phyloP scores from a whole-genome alignment of 352 stramenopile genomes.

The Globisporangium camurandrum region DNA sequence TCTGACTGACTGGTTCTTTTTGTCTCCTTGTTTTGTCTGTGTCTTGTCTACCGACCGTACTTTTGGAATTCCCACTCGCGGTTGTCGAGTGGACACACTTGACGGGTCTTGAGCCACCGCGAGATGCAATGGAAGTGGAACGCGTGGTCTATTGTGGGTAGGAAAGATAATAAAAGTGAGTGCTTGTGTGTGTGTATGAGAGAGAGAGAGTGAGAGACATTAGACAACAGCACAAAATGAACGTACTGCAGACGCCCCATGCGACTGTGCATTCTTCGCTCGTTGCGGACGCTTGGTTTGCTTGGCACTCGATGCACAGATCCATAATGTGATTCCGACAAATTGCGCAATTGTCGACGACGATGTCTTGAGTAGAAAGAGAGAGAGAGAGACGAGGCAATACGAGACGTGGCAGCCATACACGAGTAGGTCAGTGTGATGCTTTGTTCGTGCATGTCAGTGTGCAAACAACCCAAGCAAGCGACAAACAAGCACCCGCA shows the following conservation, averaged over 20 bases:
- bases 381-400: slow-evolving; percentile 3
- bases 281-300: slow-evolving; percentile 84
- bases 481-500: no score
- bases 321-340: slow-evolving; percentile 99
- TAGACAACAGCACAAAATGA: slow-evolving; percentile 14
- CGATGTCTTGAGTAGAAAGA: slow-evolving; percentile 48
- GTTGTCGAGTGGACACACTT: slow-evolving; percentile 99
- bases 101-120: slow-evolving; percentile 98
- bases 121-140: slow-evolving; percentile 99
- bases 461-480: no score
- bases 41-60: slow-evolving; percentile 74
- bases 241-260: slow-evolving; percentile 84
- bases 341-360: slow-evolving; percentile 94
- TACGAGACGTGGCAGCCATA: no score
- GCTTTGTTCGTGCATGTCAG: no score
- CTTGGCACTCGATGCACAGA: slow-evolving; percentile 99
- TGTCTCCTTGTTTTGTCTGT: neutral
- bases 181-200: slow-evolving; percentile 54
- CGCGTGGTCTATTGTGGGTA: slow-evolving; percentile 95
- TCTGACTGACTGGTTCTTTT: neutral
- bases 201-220: slow-evolving; percentile 5
- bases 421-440: slow-evolving; percentile 7
- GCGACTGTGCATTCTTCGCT: slow-evolving; percentile 85
- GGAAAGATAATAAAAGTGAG: slow-evolving; percentile 79
- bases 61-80: slow-evolving; percentile 99